phyloP scores from a whole-genome alignment of 306 rosid genomes.

The Medicago lupulina region DNA sequence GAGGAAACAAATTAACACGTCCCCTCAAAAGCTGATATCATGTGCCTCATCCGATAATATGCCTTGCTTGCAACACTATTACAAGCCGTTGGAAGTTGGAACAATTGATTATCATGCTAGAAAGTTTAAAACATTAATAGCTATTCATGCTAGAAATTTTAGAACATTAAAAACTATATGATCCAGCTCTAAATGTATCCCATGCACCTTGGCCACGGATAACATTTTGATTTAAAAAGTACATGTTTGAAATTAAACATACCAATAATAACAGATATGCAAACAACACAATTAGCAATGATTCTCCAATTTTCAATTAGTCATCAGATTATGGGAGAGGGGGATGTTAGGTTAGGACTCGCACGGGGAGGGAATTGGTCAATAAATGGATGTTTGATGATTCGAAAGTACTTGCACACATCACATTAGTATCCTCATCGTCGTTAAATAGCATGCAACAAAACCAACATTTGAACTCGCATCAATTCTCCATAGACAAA shows the following conservation, averaged over 20 bases:
- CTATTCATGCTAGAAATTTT: background rate
- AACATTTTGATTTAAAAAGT: slow-evolving; percentile 19
- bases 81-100: slow-evolving; percentile 30
- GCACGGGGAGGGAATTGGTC: slow-evolving; percentile 8
- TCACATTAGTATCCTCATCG: slow-evolving; percentile 29
- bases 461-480: background rate
- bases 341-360: background rate
- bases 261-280: slow-evolving; percentile 11
- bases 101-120: slow-evolving; percentile 23
- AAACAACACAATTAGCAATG: slow-evolving; percentile 1
- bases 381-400: slow-evolving; percentile 21
- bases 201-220: slow-evolving; percentile 16
- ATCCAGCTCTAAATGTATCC: slow-evolving; percentile 34
- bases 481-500: slow-evolving; percentile 92
- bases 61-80: slow-evolving; percentile 79
- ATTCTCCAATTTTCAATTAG: slow-evolving; percentile 17
- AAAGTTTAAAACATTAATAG: background rate
- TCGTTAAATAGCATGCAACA: slow-evolving; percentile 22
- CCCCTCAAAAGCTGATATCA: slow-evolving; percentile 97
- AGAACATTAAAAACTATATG: slow-evolving; percentile 21
- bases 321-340: slow-evolving; percentile 3
- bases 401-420: slow-evolving; percentile 15
- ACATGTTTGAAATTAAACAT: background rate
- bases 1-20: slow-evolving; percentile 66
- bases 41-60: slow-evolving; percentile 83